phyloP scores from a whole-genome alignment of 768 basidiomycete species.

The Favolaschia claudopus region DNA sequence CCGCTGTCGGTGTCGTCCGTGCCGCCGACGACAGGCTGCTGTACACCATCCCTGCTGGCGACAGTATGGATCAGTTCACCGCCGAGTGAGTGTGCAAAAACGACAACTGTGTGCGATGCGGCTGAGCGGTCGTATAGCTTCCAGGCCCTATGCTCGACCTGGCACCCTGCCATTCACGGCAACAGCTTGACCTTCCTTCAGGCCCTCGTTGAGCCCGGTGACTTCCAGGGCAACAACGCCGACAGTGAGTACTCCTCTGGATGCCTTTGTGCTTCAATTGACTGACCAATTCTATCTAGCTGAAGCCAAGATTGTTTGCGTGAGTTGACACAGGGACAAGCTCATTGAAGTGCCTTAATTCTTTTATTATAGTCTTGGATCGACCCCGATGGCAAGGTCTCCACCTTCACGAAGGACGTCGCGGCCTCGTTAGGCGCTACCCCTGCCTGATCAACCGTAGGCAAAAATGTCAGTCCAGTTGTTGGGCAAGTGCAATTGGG shows the following conservation, averaged over 20 bases:
- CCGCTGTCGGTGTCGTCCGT: conserved; percentile 5
- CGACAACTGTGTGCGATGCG: background rate
- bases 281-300: background rate
- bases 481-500: too few species aligned
- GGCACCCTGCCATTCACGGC: background rate
- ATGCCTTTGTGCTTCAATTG: background rate
- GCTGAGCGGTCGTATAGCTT: background rate
- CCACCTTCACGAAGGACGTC: background rate
- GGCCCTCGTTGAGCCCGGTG: background rate
- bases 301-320: conserved; percentile 7
- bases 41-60: conserved; percentile 6
- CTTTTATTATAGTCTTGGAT: background rate
- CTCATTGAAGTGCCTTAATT: background rate
- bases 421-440: conserved; percentile 2
- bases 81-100: background rate
- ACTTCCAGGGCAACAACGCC: background rate
- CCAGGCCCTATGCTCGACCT: background rate
- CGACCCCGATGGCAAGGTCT: background rate
- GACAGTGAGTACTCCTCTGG: conserved; percentile 17
- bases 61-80: conserved; percentile 8
- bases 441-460: too few species aligned
- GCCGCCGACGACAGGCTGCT: conserved; percentile 6
- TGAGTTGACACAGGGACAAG: background rate
- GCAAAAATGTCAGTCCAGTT: too few species aligned
- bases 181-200: background rate